Base-by-base conservation (phyloP, 768 basidiomycete genomes). In the Suillus americanus region DNA sequence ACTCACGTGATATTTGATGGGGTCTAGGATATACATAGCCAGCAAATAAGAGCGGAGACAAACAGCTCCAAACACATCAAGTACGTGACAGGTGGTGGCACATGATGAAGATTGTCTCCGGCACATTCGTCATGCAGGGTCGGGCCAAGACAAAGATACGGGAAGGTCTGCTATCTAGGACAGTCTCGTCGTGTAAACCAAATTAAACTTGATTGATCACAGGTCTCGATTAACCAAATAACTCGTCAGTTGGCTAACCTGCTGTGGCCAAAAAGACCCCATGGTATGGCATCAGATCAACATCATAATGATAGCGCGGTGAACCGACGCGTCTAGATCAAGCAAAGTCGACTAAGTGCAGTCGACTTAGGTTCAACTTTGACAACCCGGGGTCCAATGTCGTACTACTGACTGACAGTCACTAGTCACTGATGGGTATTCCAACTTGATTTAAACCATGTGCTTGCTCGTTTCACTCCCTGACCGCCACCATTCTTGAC, bases 361-460 rank as follows among this genome's bases (percentile, higher is more conserved):
- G 25, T 50, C 7, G 48, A 50, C 23, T 50, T 13, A 25, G 23
- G 48, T 25, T 50, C 25, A 43, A 43, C 43, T 9, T 4, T n/a
- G 20, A 45, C 20, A n/a, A n/a, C 25, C 18, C 16, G 30, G 28
- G 50, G 50, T 51, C 28, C 10, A 37, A 53, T 65, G 46, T 64
- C 62, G 62, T 54, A 62, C 65, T 50, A 60, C 65, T 63, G 40
- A 37, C 40, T 28, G 48, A 50, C 28, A 51, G 28, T 51, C 50
- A 25, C 48, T 18, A 51, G 28, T 30, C 50, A 25, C 48, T 18
- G 50, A 48, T 61, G 48, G 60, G 18, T 28, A 40, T 60, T 40
- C 61, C 35, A 38, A 60, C 61, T 18, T 33, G 53, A 54, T 35
- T 35, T 33, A 20, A 46, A 10, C 28, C 16, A 30, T 51, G 18